Conservation (phyloP, 805 yeast genomes). For the Saturnispora besseyi region DNA sequence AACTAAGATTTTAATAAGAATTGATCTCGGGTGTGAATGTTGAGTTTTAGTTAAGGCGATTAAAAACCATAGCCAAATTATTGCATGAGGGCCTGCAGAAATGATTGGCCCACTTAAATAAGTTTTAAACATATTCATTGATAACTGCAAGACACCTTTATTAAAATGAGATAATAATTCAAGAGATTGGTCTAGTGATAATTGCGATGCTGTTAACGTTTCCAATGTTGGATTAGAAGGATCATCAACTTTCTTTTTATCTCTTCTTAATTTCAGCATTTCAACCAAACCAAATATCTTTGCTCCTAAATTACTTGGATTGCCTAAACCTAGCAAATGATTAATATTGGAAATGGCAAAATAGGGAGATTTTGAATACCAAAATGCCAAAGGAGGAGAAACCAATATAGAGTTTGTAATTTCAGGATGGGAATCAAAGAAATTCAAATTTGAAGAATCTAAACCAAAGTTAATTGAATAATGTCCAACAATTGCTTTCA, state of each 20-base stretch:
- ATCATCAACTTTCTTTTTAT: constrained; percentile 44
- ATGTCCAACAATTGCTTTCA: constrained; percentile 49
- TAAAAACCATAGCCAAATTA: constrained; percentile 71
- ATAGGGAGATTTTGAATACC: constrained; percentile 68
- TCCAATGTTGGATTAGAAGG: constrained; percentile 18
- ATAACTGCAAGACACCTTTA: constrained; percentile 55
- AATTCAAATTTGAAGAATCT: constrained; percentile 54
- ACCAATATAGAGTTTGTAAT: constrained; percentile 33
- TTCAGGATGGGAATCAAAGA: constrained; percentile 35
- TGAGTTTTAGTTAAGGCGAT: constrained; percentile 50
- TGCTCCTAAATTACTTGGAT: constrained; percentile 67
- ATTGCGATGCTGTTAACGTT: constrained; percentile 17
- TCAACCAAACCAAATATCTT: constrained; percentile 63
- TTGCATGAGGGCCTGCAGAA: constrained; percentile 61
- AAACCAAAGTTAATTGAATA: constrained; percentile 62
- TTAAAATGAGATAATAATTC: constrained; percentile 46
- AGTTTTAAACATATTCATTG: constrained; percentile 58
- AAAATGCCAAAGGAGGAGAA: constrained; percentile 36
- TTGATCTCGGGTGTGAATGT: constrained; percentile 36
- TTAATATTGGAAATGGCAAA: constrained; percentile 70
- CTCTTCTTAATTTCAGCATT: constrained; percentile 61
- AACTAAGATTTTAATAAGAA: constrained; percentile 40
- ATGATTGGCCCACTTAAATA: constrained; percentile 65
- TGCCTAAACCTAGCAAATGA: constrained; percentile 73
- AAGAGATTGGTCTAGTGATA: constrained; percentile 42